Percentiles rank a stretch among this genome's conserved stretches.
Evolutionary conservation across 139 green algal genomes (phyloP).

Genomic region (Haematococcus sp.): DNA sequence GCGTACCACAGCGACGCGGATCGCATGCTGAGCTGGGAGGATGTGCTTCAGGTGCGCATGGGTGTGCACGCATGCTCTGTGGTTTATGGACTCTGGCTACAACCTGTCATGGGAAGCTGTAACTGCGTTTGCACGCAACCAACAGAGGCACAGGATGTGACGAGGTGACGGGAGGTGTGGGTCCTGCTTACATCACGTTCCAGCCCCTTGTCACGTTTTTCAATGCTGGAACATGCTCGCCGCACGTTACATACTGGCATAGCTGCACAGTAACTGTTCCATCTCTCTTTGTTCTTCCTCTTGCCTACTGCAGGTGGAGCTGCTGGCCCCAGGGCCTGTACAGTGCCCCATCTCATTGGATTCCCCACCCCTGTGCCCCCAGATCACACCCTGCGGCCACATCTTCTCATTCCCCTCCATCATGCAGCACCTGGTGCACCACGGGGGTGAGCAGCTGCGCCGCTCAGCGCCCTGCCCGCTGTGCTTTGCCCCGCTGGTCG

Average conservation of each 20-base stretch:
- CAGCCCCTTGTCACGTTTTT: too few relatives aligned
- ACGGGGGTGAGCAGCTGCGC: slow-evolving; percentile 63
- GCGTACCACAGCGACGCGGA: slow-evolving; percentile 65
- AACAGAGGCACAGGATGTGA: too few relatives aligned
- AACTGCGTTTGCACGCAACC: too few relatives aligned
- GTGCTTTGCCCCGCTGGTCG: slow-evolving; percentile 64
- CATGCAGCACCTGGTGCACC: slow-evolving; percentile 74
- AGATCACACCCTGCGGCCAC: slow-evolving; percentile 90
- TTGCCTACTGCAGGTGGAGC: slow-evolving; percentile 77
- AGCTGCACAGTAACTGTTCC: too few relatives aligned
- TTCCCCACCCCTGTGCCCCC: slow-evolving; percentile 58
- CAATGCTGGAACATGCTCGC: too few relatives aligned
- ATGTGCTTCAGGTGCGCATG: slow-evolving; percentile 63
- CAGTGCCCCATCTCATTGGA: slow-evolving; percentile 87
- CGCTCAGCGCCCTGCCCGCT: slow-evolving; percentile 62
- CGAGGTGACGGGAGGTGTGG: too few relatives aligned
- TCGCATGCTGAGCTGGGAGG: slow-evolving; percentile 80
- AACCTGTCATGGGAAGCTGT: too few relatives aligned
- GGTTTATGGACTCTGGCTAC: too few relatives aligned
- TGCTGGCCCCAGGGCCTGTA: slow-evolving; percentile 43
- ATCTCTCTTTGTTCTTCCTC: too few relatives aligned
- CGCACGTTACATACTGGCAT: too few relatives aligned
- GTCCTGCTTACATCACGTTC: too few relatives aligned
- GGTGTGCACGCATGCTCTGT: too few relatives aligned
- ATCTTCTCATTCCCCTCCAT: slow-evolving; percentile 80